A percentile compares a stretch with the other conserved stretches of the same genome.
Conservation (phyloP, 2,329 filamentous ascomycete species). For the Fusarium equiseti region DNA sequence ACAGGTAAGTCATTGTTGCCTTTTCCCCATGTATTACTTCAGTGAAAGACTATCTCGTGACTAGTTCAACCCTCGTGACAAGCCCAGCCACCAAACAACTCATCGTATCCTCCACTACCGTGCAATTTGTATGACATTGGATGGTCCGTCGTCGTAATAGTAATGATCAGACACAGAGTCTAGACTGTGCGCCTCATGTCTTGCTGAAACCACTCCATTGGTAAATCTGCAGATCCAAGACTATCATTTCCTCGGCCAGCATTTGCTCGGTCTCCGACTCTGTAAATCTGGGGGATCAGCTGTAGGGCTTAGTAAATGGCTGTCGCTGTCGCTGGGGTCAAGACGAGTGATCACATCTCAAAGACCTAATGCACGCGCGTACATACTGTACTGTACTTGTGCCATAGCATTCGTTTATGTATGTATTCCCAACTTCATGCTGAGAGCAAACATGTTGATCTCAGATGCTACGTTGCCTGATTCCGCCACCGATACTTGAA, state of each 20-base stretch:
- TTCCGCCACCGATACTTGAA: background rate
- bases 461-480: constrained; percentile 20
- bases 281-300: constrained; percentile 12
- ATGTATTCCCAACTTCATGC: background rate
- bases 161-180: background rate
- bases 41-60: constrained; percentile 15
- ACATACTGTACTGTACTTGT: background rate
- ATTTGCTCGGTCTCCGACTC: background rate
- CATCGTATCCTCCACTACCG: constrained; percentile 1
- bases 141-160: background rate
- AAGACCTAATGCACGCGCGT: constrained; percentile 3
- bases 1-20: background rate
- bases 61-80: constrained; percentile 6
- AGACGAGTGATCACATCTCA: constrained; percentile 16
- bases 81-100: constrained; percentile 1
- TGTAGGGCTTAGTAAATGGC: constrained; percentile 6
- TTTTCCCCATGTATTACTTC: background rate
- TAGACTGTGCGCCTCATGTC: constrained; percentile 8
- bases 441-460: constrained; percentile 11
- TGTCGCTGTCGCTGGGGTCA: constrained; percentile 24
- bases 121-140: constrained; percentile 5
- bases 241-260: constrained; percentile 1
- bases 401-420: constrained; percentile 5
- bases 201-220: constrained; percentile 28
- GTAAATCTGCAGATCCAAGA: background rate